A percentile compares a stretch with the other conserved stretches of the same genome.
Conservation (phyloP, 1,139 yeast genomes). For the Kurtzmaniella quercitrusa region DNA sequence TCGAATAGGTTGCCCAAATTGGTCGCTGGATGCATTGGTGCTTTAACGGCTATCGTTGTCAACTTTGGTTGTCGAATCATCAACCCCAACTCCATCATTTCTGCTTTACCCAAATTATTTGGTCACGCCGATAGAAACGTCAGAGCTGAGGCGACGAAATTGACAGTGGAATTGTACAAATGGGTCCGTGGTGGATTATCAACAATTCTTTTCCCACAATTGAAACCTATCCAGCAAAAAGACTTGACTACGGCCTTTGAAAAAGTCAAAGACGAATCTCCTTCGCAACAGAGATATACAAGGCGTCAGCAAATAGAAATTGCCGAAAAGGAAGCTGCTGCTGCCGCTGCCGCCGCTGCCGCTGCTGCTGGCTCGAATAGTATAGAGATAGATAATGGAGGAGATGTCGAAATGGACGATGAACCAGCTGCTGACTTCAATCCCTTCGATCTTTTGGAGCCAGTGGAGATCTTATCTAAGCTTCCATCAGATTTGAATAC, state of each 20-base stretch:
- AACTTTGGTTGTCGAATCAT: constrained; percentile 71
- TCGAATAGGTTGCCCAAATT: constrained; percentile 71
- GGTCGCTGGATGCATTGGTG: constrained; percentile 62
- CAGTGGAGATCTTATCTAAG: constrained; percentile 56
- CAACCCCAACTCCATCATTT: constrained; percentile 56
- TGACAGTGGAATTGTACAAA: constrained; percentile 67
- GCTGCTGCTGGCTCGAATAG: constrained; percentile 12
- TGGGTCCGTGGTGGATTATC: constrained; percentile 73
- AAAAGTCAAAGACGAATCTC: constrained; percentile 37
- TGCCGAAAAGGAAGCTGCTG: constrained; percentile 13
- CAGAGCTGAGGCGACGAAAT: constrained; percentile 68
- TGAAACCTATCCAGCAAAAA: constrained; percentile 90
- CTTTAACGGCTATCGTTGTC: constrained; percentile 52
- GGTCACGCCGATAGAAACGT: constrained; percentile 87
- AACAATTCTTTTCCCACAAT: constrained; percentile 56
- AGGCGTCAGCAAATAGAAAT: constrained; percentile 40
- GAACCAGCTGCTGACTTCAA: constrained; percentile 34
- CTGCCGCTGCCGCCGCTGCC: constrained; percentile 14
- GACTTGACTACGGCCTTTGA: constrained; percentile 76
- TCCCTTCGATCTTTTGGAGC: constrained; percentile 38
- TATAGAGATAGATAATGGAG: constrained; percentile 5
- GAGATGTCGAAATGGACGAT: constrained; percentile 43
- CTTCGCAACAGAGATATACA: constrained; percentile 55
- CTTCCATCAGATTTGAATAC: constrained; percentile 60
- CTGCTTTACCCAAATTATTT: constrained; percentile 63